These are phyloP conservation scores for Mycena sp. DNA, from an alignment of 1,284 basidiomycete species.

Conservation along the genomic window DNA sequence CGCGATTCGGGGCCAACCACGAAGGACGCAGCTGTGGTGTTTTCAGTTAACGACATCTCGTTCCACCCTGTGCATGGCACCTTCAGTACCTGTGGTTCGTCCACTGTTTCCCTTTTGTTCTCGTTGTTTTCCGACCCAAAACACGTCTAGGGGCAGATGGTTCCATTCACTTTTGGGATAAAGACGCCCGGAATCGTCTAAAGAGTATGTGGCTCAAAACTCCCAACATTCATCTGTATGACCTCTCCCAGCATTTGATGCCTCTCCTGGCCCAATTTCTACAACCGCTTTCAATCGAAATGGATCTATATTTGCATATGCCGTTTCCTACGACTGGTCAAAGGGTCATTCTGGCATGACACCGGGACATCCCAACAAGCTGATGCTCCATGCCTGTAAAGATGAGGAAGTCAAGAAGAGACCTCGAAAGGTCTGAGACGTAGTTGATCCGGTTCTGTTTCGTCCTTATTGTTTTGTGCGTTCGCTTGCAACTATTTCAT, in stretches of 20 bases:
- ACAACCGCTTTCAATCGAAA: conserved; percentile 87
- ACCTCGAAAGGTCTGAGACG: conserved; percentile 60
- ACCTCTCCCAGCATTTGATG: conserved; percentile 68
- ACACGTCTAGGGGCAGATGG: conserved; percentile 73
- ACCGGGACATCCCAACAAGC: conserved; percentile 75
- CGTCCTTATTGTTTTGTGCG: conserved; percentile 4
- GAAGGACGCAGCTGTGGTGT: conserved; percentile 86
- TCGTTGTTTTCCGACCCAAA: background rate
- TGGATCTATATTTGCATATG: conserved; percentile 89
- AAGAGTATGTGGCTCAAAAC: conserved; percentile 70
- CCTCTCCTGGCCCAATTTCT: conserved; percentile 73
- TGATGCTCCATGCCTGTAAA: conserved; percentile 92
- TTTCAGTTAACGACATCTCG: conserved; percentile 85
- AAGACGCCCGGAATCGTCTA: conserved; percentile 88
- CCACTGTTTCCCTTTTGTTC: conserved; percentile 36
- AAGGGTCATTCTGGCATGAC: conserved; percentile 89
- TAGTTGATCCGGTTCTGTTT: conserved; percentile 40
- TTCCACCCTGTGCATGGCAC: conserved; percentile 96
- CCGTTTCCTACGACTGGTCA: conserved; percentile 90
- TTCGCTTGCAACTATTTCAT: conserved; percentile 11
- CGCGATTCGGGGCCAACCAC: conserved; percentile 72
- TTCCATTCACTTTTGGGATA: conserved; percentile 90
- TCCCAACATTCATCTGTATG: conserved; percentile 1
- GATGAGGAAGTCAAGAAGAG: conserved; percentile 89
- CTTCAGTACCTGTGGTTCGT: conserved; percentile 89